phyloP scores from a whole-genome alignment of 2,329 filamentous ascomycete genomes.

The Aspergillus carbonarius region DNA sequence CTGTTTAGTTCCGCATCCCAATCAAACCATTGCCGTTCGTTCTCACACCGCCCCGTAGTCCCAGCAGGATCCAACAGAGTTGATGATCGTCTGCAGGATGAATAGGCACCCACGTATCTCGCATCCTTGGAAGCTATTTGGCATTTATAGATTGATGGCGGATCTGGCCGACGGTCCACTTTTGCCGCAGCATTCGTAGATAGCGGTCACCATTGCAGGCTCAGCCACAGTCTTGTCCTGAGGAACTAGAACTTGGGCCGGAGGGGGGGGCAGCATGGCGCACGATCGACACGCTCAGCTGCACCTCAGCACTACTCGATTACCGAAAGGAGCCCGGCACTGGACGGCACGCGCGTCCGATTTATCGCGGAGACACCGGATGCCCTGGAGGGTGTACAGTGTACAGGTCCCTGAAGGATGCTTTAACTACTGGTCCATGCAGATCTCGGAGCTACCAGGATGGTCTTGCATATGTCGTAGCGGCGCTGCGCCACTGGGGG shows the following conservation, averaged over 20 bases:
- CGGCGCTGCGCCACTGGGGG: conserved; percentile 12
- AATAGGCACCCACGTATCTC: conserved; percentile 2
- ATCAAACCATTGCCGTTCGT: conserved; percentile 14
- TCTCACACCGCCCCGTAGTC: background rate
- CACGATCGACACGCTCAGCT: too few species aligned
- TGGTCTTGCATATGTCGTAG: background rate
- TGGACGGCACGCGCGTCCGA: background rate
- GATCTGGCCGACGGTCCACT: background rate
- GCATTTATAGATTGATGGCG: background rate
- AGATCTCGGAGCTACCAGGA: background rate
- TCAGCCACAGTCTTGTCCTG: background rate
- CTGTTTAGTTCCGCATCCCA: conserved; percentile 1
- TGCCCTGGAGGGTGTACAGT: background rate
- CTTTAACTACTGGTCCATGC: conserved; percentile 6
- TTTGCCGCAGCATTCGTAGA: background rate
- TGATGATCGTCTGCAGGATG: background rate
- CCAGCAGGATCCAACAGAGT: background rate
- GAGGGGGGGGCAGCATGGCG: background rate
- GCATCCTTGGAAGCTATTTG: background rate
- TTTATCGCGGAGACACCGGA: background rate
- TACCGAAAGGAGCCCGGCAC: background rate
- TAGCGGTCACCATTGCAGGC: background rate
- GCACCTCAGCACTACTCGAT: background rate
- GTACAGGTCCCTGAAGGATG: background rate
- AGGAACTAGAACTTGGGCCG: background rate